Conservation (phyloP, 176 grass and related monocot genomes). For the Paspalum vaginatum region DNA sequence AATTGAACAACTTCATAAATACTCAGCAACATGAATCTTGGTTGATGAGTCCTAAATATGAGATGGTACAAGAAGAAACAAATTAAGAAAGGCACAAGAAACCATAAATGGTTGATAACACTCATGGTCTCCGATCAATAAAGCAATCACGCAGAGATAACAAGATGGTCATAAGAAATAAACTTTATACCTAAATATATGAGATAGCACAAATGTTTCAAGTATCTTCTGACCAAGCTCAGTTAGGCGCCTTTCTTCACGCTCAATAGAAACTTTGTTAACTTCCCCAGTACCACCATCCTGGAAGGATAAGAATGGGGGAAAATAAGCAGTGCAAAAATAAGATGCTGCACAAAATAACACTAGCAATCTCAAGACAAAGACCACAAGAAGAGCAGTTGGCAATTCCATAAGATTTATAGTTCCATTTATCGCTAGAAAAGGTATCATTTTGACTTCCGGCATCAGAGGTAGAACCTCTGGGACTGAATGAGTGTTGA, state of each 20-base stretch:
- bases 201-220: conserved; percentile 84
- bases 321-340: conserved; percentile 28
- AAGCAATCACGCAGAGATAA: conserved; percentile 16
- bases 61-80: conserved; percentile 9
- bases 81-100: too few species aligned
- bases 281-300: conserved; percentile 83
- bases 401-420: conserved; percentile 12
- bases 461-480: neutral
- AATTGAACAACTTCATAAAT: conserved; percentile 12
- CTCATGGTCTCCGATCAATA: conserved; percentile 7
- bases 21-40: conserved; percentile 9
- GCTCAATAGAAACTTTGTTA: conserved; percentile 85
- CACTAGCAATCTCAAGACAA: conserved; percentile 30
- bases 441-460: neutral
- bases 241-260: conserved; percentile 79
- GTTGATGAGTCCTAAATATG: conserved; percentile 12
- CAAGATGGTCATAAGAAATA: conserved; percentile 22
- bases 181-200: conserved; percentile 82
- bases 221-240: conserved; percentile 87
- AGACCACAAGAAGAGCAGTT: conserved; percentile 17
- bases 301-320: conserved; percentile 56
- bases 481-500: neutral
- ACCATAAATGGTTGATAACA: conserved; percentile 14
- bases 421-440: neutral
- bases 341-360: conserved; percentile 36